Conservation (phyloP, 306 rosid genomes). For the Urtica urens region DNA sequence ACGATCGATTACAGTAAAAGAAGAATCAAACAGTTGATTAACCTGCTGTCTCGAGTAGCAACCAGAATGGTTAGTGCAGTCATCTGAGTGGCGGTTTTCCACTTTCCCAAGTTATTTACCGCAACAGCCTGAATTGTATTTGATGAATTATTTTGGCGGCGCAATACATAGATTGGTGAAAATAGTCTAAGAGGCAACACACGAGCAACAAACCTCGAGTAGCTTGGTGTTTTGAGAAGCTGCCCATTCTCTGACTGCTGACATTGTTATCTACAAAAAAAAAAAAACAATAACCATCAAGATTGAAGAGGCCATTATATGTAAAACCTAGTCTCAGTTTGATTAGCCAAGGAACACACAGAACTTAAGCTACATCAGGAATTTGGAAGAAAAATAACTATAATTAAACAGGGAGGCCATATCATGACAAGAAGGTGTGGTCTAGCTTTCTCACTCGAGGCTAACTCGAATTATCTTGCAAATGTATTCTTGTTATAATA, state of each 20-base stretch:
- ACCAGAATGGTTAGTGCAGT: slow-evolving; percentile 73
- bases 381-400: too few species aligned
- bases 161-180: neutral
- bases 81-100: slow-evolving; percentile 99
- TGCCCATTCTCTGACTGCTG: slow-evolving; percentile 99
- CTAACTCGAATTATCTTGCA: too few species aligned
- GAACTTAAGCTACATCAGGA: too few species aligned
- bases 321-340: too few species aligned
- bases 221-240: slow-evolving; percentile 89
- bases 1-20: neutral
- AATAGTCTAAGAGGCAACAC: neutral
- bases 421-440: too few species aligned
- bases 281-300: slow-evolving; percentile 16
- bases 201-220: slow-evolving; percentile 59
- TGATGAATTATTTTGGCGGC: slow-evolving; percentile 1
- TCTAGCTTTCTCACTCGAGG: too few species aligned
- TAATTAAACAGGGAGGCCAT: too few species aligned
- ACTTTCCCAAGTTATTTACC: slow-evolving; percentile 98
- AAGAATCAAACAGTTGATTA: neutral
- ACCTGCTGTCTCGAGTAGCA: slow-evolving; percentile 90
- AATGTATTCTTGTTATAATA: too few species aligned
- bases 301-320: too few species aligned
- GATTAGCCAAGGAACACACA: too few species aligned
- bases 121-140: slow-evolving; percentile 68
- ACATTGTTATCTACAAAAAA: slow-evolving; percentile 80